Evolutionary conservation across 805 yeast genomes (phyloP), one percentile per base, ranked within the genome.

Genomic region (Suhomyces pyralidae): DNA sequence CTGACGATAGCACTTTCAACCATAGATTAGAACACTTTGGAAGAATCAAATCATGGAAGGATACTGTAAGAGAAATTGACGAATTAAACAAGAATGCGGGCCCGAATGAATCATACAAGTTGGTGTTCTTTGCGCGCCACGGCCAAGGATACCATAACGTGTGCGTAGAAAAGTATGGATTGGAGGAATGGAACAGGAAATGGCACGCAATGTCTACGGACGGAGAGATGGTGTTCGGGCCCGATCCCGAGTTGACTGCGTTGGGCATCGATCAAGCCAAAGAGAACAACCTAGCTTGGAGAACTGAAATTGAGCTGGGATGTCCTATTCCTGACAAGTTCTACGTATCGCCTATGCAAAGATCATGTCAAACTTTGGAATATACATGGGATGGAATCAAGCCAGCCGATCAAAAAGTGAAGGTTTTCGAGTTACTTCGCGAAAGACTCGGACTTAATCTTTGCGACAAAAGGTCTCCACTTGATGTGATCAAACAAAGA

Each of bases 71-170:
- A 1, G 67, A 70, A 30, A 50, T 81, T 28, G 57, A 61, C 1
- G 52, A 61, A 9, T 64, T 81, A 56, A 80, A 80, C 55, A 49
- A 51, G 2, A 44, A 59, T 5, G 73, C 78, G 17, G 53, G 57
- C 0, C 58, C 57, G 0, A 73, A 78, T 54, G 83, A 69, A 42
- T 53, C 56, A 34, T 81, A 73, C 64, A 83, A 82, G 58, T 59
- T 83, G 46, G 53, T 83, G 3, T 76, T 81, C 46, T 71, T 81
- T 50, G 85, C 86, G 9, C 74, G 90, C 62, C 90, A 85, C 59
- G 90, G 90, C 5, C 88, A 85, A 64, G 90, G 90, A 0, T 80
- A 68, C 61, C 91, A 85, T 56, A 85, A 85, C 58, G 71, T 73
- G 45, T 78, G 81, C 2, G 81, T 83, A 14, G 69, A 67, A 20